These are phyloP conservation scores for Lithocarpus polystachyus DNA, from an alignment of 306 rosid species.

Conservation along the genomic window DNA sequence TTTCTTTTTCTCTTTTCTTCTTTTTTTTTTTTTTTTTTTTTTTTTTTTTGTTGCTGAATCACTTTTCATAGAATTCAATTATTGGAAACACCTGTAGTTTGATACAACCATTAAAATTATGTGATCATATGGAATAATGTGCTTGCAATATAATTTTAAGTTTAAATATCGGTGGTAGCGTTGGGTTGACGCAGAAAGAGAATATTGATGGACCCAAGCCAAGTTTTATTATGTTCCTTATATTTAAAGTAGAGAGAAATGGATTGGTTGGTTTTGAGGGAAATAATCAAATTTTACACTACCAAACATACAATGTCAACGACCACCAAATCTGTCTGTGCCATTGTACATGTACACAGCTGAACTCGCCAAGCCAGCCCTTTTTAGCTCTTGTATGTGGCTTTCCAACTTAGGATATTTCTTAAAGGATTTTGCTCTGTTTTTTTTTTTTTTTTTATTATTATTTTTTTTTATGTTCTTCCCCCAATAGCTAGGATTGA, in stretches of 20 bases:
- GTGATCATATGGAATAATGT: neutral
- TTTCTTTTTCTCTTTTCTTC: no score
- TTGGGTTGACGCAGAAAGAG: constrained; percentile 20
- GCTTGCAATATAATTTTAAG: neutral
- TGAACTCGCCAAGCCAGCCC: neutral
- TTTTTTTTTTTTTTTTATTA: no score
- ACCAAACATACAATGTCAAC: neutral
- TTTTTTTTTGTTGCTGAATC: neutral
- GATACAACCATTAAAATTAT: neutral
- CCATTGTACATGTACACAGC: neutral
- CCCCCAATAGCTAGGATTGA: no score
- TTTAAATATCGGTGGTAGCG: neutral
- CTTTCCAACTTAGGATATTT: neutral
- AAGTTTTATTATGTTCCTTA: neutral
- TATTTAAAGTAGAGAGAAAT: neutral
- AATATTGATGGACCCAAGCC: constrained; percentile 17
- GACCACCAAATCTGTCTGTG: neutral
- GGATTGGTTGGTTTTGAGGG: neutral
- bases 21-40: no score
- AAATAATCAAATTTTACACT: neutral
- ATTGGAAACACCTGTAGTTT: neutral
- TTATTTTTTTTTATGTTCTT: no score
- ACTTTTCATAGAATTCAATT: neutral
- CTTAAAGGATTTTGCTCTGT: no score
- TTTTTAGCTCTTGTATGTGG: no score